Base-by-base conservation (phyloP, 495 filamentous ascomycete species). In the Xylaria curta region DNA sequence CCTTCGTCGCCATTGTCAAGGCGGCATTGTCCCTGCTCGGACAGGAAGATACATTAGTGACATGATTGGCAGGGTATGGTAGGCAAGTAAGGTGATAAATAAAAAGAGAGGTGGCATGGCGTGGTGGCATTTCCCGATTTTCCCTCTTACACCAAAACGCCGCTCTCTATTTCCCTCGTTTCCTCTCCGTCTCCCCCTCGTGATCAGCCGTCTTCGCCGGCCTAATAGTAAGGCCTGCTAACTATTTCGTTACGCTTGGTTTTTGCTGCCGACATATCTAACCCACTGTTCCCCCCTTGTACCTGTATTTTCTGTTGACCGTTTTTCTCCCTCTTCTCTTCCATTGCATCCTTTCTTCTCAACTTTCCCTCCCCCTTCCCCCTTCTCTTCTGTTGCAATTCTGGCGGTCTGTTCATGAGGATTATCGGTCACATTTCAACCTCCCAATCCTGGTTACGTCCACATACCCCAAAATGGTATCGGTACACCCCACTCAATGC, bases 271-370 rank as follows among this genome's bases (percentile, higher is more conserved):
- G 59, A 70, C 68, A 70, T 51, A 58, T 49, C 78, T 80, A 71
- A 78, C 83, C 83, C 76, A 82, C 78, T 79, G 73, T 79, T 72
- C 75, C 28, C 64, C 69, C 78, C 70, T 70, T 71, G 74, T 76
- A 76, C 72, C 79, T 80, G 69, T 72, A 69, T 73, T 66, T 72
- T 75, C 72, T 77, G 40, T 71, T 74, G 31, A 44, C 47, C 58
- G 10, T 69, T 73, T 63, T 60, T 47, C 66, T 63, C 60, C 31
- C 42, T 59, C 59, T 69, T 36, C 28, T 60, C 33, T 68, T 69
- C 51, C 67, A 58, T 63, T 73, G 68, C 70, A 68, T 72, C 62
- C 65, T 66, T 65, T 44, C 67, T 65, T 44, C 67, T 71, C 63
- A 24, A 38, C 17, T 38, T 12, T 7, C 49, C 51, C 38, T 44